Percentiles rank a stretch among this genome's conserved stretches.
Evolutionary conservation across 495 filamentous ascomycete genomes (phyloP).

Genomic region (Neurospora sp.): DNA sequence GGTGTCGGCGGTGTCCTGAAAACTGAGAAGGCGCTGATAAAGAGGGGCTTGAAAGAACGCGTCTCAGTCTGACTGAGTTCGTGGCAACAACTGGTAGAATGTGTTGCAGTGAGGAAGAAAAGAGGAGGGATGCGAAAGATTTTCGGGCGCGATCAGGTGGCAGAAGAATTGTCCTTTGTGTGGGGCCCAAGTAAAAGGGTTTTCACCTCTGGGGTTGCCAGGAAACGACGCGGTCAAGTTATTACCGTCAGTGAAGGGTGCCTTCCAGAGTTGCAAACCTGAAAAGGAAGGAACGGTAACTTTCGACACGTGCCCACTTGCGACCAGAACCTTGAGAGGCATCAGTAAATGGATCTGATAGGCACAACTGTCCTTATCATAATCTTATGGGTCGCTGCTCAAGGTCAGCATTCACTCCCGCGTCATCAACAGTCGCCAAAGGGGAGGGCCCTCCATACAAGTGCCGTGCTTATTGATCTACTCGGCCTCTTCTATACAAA

Average conservation of each 20-base stretch:
- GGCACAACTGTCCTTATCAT: no score
- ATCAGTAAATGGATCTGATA: no score
- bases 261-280: background rate
- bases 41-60: background rate
- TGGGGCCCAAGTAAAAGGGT: background rate
- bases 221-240: background rate
- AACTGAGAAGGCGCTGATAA: background rate
- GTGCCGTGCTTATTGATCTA: background rate
- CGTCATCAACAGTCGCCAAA: no score
- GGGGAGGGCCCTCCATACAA: background rate
- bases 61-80: background rate
- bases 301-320: background rate
- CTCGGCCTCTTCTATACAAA: background rate
- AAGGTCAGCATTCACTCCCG: no score
- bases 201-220: background rate
- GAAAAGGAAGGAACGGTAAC: background rate
- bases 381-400: background rate
- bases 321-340: background rate
- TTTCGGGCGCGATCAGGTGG: background rate
- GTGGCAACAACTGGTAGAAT: background rate
- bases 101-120: background rate
- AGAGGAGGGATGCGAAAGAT: background rate
- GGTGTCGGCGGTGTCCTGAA: no score
- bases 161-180: background rate
- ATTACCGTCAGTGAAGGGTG: background rate